A percentile compares a stretch with the other conserved stretches of the same genome.
phyloP scores from a whole-genome alignment of 768 basidiomycete genomes.

The Lepiota subincarnata region DNA sequence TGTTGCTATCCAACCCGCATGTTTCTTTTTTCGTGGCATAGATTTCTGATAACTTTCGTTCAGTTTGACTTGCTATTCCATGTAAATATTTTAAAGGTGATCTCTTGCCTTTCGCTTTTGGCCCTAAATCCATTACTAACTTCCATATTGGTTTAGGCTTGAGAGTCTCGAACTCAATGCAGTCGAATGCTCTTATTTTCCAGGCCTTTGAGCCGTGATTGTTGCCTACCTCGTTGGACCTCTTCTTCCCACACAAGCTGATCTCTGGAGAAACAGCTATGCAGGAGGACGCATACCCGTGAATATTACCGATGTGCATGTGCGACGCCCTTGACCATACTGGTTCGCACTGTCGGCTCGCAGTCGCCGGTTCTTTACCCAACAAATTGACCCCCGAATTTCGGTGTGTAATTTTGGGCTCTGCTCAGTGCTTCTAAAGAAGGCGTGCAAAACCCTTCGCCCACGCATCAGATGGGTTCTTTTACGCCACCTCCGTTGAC shows the following conservation, averaged over 20 bases:
- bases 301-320: too few species aligned
- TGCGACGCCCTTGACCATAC: neutral
- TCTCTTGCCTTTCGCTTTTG: neutral
- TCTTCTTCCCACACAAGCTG: neutral
- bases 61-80: too few species aligned
- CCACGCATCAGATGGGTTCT: neutral
- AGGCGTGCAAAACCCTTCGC: constrained; percentile 3
- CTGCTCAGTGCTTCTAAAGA: too few species aligned
- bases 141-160: constrained; percentile 2
- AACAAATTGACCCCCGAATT: neutral
- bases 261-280: too few species aligned
- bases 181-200: neutral
- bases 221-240: neutral
- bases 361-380: neutral
- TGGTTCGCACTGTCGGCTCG: constrained; percentile 4
- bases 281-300: too few species aligned
- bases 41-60: too few species aligned
- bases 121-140: neutral
- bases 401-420: too few species aligned
- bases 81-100: constrained; percentile 2
- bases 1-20: too few species aligned
- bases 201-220: neutral
- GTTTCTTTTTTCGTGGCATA: too few species aligned
- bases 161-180: neutral
- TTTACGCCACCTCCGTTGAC: constrained; percentile 5